phyloP scores from a whole-genome alignment of 306 rosid species.

The Comarum palustre region DNA sequence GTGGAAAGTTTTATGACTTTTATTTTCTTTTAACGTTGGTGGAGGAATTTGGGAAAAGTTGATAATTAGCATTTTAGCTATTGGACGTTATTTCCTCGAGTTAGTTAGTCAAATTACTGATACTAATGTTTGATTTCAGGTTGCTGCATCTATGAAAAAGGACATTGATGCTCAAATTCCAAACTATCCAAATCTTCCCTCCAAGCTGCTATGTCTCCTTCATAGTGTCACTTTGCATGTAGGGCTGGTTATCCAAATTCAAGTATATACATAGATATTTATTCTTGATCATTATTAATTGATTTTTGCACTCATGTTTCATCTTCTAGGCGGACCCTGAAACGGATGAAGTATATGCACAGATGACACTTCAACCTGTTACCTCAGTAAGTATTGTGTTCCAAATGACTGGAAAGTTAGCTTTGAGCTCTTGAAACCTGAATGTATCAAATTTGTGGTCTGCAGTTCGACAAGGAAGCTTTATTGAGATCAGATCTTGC shows the following conservation, averaged over 20 bases:
- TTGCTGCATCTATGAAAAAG: conserved; percentile 84
- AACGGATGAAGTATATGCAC: conserved; percentile 91
- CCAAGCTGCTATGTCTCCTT: conserved; percentile 77
- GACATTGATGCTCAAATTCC: conserved; percentile 78
- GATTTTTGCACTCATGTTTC: not conserved
- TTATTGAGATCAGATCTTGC: conserved; percentile 81
- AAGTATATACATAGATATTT: not conserved
- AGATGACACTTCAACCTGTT: conserved; percentile 88
- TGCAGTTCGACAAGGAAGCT: conserved; percentile 83
- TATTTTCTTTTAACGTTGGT: not conserved
- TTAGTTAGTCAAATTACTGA: not conserved
- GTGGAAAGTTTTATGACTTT: not conserved
- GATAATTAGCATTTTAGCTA: not conserved
- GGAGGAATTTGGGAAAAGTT: not conserved
- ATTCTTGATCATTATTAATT: not conserved
- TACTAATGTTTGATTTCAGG: conserved; percentile 44
- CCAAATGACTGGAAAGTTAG: conserved; percentile 1
- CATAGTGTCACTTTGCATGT: conserved; percentile 87
- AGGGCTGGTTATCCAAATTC: conserved; percentile 7
- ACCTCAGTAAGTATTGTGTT: conserved; percentile 53
- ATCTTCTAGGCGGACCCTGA: conserved; percentile 80
- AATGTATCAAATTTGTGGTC: conserved; percentile 1
- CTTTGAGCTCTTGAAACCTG: conserved; percentile 12
- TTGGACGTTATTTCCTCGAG: not conserved
- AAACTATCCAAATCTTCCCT: conserved; percentile 76